phyloP scores from a whole-genome alignment of 768 basidiomycete genomes.

The Tulasnella sp. region DNA sequence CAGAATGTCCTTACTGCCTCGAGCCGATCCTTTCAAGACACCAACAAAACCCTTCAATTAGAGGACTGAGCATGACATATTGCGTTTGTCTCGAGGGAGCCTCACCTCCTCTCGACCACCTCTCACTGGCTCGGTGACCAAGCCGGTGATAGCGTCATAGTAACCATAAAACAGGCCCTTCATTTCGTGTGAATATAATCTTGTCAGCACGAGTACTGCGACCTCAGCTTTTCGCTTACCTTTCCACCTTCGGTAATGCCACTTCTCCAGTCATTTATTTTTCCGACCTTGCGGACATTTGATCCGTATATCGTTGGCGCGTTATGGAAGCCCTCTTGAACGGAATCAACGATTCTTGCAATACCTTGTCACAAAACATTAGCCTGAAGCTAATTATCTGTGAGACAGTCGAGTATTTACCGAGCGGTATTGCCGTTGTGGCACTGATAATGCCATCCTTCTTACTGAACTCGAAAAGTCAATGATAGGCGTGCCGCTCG shows the following conservation, averaged over 20 bases:
- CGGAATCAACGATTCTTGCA: slow-evolving; percentile 30
- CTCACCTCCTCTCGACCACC: slow-evolving; percentile 30
- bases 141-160: slow-evolving; percentile 31
- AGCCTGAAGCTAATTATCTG: not conserved
- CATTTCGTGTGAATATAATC: not conserved
- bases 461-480: no score
- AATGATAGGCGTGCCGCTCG: no score
- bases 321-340: slow-evolving; percentile 38
- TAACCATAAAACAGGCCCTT: slow-evolving; percentile 20
- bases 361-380: slow-evolving; percentile 25
- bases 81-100: not conserved
- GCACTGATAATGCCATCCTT: slow-evolving; percentile 36
- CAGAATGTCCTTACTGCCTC: slow-evolving; percentile 24
- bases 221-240: slow-evolving; percentile 20
- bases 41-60: slow-evolving; percentile 26
- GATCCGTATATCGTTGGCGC: slow-evolving; percentile 34
- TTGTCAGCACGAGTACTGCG: not conserved
- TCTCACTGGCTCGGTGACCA: slow-evolving; percentile 29
- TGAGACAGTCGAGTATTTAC: slow-evolving; percentile 19
- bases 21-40: slow-evolving; percentile 27
- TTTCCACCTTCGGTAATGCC: slow-evolving; percentile 41
- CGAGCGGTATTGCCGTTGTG: slow-evolving; percentile 37
- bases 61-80: not conserved
- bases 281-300: slow-evolving; percentile 29
- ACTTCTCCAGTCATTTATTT: slow-evolving; percentile 32